Percentiles rank a stretch among this genome's conserved stretches.
These are phyloP conservation scores for Bryoglossum gracile DNA, from an alignment of 495 filamentous ascomycete genomes.

Conservation along the genomic window DNA sequence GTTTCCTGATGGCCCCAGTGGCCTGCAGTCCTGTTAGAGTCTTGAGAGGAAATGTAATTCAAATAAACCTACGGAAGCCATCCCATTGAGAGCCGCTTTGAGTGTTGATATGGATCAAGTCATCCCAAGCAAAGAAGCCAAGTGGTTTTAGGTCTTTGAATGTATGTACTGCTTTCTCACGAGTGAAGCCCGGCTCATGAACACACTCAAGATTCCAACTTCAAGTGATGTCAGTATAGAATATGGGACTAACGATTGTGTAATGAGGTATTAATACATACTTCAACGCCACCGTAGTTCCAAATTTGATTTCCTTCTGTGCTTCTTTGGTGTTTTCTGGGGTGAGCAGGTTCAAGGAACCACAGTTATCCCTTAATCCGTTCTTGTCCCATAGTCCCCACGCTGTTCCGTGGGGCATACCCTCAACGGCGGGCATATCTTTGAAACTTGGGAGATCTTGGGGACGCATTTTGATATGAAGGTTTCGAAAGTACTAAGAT, in stretches of 20 bases:
- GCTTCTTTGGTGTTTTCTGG: slow-evolving; percentile 44
- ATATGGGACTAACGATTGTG: background rate
- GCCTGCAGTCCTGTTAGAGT: slow-evolving; percentile 13
- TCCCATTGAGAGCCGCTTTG: slow-evolving; percentile 70
- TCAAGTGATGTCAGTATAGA: background rate
- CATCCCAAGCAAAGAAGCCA: slow-evolving; percentile 44
- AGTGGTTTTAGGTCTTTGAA: slow-evolving; percentile 37
- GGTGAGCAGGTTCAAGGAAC: slow-evolving; percentile 52
- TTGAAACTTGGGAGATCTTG: slow-evolving; percentile 45
- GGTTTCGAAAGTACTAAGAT: no score
- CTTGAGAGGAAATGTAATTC: background rate
- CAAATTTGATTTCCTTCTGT: slow-evolving; percentile 45
- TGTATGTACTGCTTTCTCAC: slow-evolving; percentile 34
- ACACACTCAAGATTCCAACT: slow-evolving; percentile 52
- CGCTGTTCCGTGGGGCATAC: slow-evolving; percentile 55
- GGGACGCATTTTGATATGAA: slow-evolving; percentile 11
- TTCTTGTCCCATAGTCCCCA: slow-evolving; percentile 61
- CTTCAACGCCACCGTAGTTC: slow-evolving; percentile 53
- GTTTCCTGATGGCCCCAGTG: slow-evolving; percentile 34
- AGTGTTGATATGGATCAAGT: slow-evolving; percentile 60
- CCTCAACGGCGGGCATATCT: slow-evolving; percentile 49
- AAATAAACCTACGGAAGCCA: slow-evolving; percentile 41
- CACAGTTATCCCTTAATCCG: slow-evolving; percentile 49
- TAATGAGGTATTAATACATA: slow-evolving; percentile 21
- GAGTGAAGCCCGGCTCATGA: slow-evolving; percentile 33